phyloP scores from a whole-genome alignment of 1,139 yeast species.

The Cylindricascospora bacillispora region DNA sequence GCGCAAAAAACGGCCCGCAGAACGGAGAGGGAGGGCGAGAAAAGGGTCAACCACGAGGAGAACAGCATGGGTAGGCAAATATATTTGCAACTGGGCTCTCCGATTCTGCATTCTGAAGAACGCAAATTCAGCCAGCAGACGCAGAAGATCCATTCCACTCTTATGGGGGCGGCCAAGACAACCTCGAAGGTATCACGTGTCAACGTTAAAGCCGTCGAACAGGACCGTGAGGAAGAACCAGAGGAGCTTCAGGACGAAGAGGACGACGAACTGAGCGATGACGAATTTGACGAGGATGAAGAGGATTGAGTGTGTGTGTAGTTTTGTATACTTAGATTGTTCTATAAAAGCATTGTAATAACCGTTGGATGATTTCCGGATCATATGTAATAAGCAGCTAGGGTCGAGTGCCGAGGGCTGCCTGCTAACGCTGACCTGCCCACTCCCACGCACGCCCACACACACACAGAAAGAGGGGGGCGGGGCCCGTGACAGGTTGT shows the following conservation, averaged over 20 bases:
- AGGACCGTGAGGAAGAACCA: conserved; percentile 17
- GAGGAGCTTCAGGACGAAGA: conserved; percentile 10
- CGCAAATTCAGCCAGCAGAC: conserved; percentile 2
- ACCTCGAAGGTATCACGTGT: conserved; percentile 13
- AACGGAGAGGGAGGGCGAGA: not conserved
- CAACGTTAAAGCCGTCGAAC: conserved; percentile 16
- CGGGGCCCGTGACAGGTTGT: too few species aligned
- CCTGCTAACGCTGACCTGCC: too few species aligned
- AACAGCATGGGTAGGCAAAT: conserved; percentile 19
- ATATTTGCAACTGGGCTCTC: conserved; percentile 24
- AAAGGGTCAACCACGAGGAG: conserved; percentile 2
- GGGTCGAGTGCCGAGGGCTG: too few species aligned
- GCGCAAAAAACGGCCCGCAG: conserved; percentile 1
- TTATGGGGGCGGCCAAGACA: conserved; percentile 6
- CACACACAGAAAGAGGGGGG: too few species aligned
- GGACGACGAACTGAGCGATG: conserved; percentile 9
- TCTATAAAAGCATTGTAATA: too few species aligned
- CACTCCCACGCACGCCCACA: too few species aligned
- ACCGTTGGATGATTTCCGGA: too few species aligned
- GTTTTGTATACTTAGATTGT: too few species aligned
- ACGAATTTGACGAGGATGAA: conserved; percentile 17
- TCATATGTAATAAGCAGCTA: too few species aligned
- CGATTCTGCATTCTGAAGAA: conserved; percentile 21
- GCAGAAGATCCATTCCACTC: conserved; percentile 7
- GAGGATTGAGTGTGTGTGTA: too few species aligned